phyloP scores from a whole-genome alignment of 2,329 filamentous ascomycete genomes.

The Capronia coronata region DNA sequence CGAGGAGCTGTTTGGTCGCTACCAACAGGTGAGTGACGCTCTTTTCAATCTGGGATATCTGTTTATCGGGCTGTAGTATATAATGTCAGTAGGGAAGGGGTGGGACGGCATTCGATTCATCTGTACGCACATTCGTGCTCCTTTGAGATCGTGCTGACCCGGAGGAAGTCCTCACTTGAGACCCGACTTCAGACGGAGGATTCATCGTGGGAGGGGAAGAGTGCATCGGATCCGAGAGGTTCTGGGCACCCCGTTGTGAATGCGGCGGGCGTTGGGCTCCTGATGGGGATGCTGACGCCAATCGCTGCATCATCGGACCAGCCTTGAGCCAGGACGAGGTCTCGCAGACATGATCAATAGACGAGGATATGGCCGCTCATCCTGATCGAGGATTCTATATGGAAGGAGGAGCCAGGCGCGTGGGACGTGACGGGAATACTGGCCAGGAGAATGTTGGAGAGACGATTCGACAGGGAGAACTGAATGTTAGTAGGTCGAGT shows the following conservation, averaged over 20 bases:
- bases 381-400: not conserved
- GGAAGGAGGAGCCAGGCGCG: not conserved
- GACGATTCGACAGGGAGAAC: not conserved
- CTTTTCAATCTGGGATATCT: slow-evolving; percentile 96
- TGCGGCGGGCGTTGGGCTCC: slow-evolving; percentile 13
- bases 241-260: slow-evolving; percentile 16
- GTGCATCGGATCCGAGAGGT: slow-evolving; percentile 10
- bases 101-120: slow-evolving; percentile 31
- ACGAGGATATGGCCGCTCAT: not conserved
- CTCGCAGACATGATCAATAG: slow-evolving; percentile 1
- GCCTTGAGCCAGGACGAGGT: not conserved
- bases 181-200: slow-evolving; percentile 9
- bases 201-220: slow-evolving; percentile 14
- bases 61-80: slow-evolving; percentile 55
- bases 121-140: slow-evolving; percentile 40
- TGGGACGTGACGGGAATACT: not conserved
- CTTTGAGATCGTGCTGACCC: slow-evolving; percentile 21
- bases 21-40: slow-evolving; percentile 96
- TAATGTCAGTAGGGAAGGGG: slow-evolving; percentile 1
- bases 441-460: not conserved
- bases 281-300: slow-evolving; percentile 2
- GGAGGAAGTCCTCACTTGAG: slow-evolving; percentile 19
- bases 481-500: too few relatives aligned
- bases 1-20: slow-evolving; percentile 93
- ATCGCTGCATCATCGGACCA: slow-evolving; percentile 13